These are phyloP conservation scores for Zanthoxylum bungeanum DNA, from an alignment of 345 rosid species.

Conservation along the genomic window DNA sequence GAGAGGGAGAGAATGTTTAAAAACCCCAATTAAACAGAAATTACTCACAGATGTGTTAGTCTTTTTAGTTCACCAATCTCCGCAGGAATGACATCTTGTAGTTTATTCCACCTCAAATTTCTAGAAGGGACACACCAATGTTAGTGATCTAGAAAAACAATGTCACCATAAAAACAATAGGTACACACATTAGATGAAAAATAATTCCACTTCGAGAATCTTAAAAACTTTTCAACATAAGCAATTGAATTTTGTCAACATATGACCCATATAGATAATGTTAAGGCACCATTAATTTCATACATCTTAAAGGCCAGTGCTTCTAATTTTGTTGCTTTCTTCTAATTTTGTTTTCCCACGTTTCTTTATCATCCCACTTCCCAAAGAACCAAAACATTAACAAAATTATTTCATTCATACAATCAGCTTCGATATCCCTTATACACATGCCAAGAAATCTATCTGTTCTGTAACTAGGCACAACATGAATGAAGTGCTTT, in stretches of 20 bases:
- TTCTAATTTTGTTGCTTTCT: not conserved
- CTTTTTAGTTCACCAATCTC: slow-evolving; percentile 91
- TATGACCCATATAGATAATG: not conserved
- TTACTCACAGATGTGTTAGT: slow-evolving; percentile 81
- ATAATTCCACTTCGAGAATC: not conserved
- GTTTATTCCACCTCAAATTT: slow-evolving; percentile 92
- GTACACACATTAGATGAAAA: not conserved
- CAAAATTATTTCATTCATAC: not conserved
- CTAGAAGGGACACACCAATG: slow-evolving; percentile 32
- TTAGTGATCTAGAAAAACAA: slow-evolving; percentile 4
- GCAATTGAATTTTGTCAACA: not conserved
- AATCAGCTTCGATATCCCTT: not conserved
- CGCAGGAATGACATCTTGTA: slow-evolving; percentile 86
- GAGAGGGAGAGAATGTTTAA: not conserved
- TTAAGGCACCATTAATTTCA: not conserved
- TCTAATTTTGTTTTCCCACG: too few species aligned
- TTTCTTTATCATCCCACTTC: not conserved
- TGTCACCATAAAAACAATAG: not conserved
- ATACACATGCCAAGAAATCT: not conserved
- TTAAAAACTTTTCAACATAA: not conserved
- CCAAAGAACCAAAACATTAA: not conserved
- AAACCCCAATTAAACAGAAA: not conserved
- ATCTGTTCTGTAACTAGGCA: not conserved
- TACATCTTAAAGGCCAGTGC: not conserved
- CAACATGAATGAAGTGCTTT: not conserved